These are phyloP conservation scores for Phytophthora crassamura DNA, from an alignment of 352 stramenopile genomes.

Conservation along the genomic window DNA sequence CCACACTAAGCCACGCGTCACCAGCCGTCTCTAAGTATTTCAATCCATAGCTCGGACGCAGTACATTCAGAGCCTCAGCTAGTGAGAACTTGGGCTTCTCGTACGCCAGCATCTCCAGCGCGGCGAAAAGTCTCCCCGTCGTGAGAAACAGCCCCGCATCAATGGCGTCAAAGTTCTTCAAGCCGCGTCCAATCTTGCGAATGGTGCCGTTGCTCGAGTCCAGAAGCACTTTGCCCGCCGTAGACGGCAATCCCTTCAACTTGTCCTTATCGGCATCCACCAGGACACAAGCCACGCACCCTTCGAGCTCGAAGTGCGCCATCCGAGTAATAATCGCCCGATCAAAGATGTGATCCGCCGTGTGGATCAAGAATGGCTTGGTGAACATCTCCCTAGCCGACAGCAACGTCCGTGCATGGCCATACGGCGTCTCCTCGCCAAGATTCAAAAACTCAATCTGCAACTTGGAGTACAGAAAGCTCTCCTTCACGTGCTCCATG, in stretches of 20 bases:
- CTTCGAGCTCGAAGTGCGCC: slow-evolving; percentile 75
- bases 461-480: slow-evolving; percentile 75
- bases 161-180: slow-evolving; percentile 81
- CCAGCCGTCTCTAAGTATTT: slow-evolving; percentile 74
- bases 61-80: slow-evolving; percentile 81
- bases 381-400: slow-evolving; percentile 81
- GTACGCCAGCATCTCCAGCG: slow-evolving; percentile 85
- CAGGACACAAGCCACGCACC: slow-evolving; percentile 78
- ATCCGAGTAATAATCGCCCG: slow-evolving; percentile 71
- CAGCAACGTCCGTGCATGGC: slow-evolving; percentile 75
- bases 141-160: slow-evolving; percentile 82
- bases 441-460: slow-evolving; percentile 88
- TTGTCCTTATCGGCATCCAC: slow-evolving; percentile 74
- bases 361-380: slow-evolving; percentile 88
- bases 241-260: slow-evolving; percentile 61
- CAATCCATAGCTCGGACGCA: slow-evolving; percentile 77
- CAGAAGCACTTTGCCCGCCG: slow-evolving; percentile 74
- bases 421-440: slow-evolving; percentile 78
- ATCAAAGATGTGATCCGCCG: slow-evolving; percentile 87
- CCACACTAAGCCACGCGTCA: slow-evolving; percentile 81
- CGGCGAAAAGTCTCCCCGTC: slow-evolving; percentile 73
- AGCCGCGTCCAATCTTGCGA: slow-evolving; percentile 66
- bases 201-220: slow-evolving; percentile 55
- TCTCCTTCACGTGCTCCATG: slow-evolving; percentile 81
- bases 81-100: slow-evolving; percentile 88